Evolutionary conservation across 257 asterid species (phyloP).

Genomic region (Solanum lignicaule): DNA sequence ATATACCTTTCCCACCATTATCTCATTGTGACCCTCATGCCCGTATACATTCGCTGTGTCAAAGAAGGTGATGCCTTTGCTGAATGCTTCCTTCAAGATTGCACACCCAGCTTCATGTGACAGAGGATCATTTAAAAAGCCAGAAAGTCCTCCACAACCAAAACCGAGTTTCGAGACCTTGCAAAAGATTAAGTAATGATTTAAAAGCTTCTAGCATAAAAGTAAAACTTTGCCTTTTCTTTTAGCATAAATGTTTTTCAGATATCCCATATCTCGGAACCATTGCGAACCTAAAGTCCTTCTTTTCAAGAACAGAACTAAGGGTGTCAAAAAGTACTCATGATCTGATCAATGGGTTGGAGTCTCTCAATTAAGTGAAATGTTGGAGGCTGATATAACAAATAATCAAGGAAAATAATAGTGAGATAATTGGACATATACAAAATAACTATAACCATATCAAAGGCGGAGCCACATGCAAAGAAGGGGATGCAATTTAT

Average conservation of each 20-base stretch:
- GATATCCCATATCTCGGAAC: neutral
- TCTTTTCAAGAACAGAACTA: neutral
- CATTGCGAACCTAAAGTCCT: neutral
- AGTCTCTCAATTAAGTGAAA: neutral
- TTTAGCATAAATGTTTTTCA: too few species aligned
- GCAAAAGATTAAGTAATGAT: neutral
- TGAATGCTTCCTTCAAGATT: conserved; percentile 29
- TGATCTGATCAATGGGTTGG: neutral
- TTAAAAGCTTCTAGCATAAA: neutral
- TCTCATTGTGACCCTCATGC: conserved; percentile 22
- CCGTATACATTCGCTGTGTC: conserved; percentile 45
- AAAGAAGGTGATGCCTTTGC: conserved; percentile 39
- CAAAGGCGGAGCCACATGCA: neutral
- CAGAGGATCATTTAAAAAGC: conserved; percentile 34
- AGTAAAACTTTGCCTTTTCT: neutral
- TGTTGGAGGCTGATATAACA: neutral
- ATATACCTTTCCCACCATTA: conserved; percentile 47
- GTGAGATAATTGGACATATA: neutral
- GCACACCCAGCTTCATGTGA: conserved; percentile 35
- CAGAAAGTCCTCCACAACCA: conserved; percentile 49
- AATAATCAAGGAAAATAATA: neutral
- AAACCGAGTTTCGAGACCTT: conserved; percentile 44
- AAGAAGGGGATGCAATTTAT: neutral
- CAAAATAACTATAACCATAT: neutral
- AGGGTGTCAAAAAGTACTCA: neutral